A percentile compares a stretch with the other conserved stretches of the same genome.
Conservation (phyloP, 2,329 filamentous ascomycete genomes). For the Fusarium torulosum region DNA sequence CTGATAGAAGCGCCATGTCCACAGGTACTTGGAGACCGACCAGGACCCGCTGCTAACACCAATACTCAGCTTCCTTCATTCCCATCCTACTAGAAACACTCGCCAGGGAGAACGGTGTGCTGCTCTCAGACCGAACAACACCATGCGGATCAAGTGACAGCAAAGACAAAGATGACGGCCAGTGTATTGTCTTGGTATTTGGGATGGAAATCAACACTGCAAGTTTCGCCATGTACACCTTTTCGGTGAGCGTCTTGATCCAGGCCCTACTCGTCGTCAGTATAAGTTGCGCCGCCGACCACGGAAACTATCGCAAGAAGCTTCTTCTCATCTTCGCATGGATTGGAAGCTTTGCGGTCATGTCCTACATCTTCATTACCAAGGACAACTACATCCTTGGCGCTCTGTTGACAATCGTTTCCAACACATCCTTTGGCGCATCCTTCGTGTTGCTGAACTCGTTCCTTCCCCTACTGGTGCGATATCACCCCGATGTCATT, state of each 20-base stretch:
- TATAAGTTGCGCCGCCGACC: slow-evolving; percentile 95
- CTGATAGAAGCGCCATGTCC: neutral
- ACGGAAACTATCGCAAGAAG: slow-evolving; percentile 91
- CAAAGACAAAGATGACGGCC: slow-evolving; percentile 65
- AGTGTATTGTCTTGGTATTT: slow-evolving; percentile 86
- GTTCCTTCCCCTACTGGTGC: slow-evolving; percentile 90
- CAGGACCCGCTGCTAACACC: slow-evolving; percentile 14
- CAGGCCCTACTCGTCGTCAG: slow-evolving; percentile 94
- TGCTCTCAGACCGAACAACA: slow-evolving; percentile 79
- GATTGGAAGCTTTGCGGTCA: slow-evolving; percentile 83
- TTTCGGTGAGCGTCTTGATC: slow-evolving; percentile 89
- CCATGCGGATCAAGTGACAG: slow-evolving; percentile 78
- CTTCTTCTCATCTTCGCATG: slow-evolving; percentile 88
- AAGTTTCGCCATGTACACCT: slow-evolving; percentile 98
- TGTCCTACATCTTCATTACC: slow-evolving; percentile 86
- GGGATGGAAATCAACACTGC: slow-evolving; percentile 93
- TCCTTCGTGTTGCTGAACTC: slow-evolving; percentile 97
- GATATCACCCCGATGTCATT: slow-evolving; percentile 76
- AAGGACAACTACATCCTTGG: slow-evolving; percentile 84
- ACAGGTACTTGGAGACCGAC: neutral
- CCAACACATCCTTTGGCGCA: slow-evolving; percentile 94
- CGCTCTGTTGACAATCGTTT: slow-evolving; percentile 85
- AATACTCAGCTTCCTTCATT: slow-evolving; percentile 82
- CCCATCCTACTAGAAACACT: slow-evolving; percentile 95
- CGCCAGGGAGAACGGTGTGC: slow-evolving; percentile 89